These are phyloP conservation scores for Chiua virens DNA, from an alignment of 768 basidiomycete genomes.

Conservation along the genomic window DNA sequence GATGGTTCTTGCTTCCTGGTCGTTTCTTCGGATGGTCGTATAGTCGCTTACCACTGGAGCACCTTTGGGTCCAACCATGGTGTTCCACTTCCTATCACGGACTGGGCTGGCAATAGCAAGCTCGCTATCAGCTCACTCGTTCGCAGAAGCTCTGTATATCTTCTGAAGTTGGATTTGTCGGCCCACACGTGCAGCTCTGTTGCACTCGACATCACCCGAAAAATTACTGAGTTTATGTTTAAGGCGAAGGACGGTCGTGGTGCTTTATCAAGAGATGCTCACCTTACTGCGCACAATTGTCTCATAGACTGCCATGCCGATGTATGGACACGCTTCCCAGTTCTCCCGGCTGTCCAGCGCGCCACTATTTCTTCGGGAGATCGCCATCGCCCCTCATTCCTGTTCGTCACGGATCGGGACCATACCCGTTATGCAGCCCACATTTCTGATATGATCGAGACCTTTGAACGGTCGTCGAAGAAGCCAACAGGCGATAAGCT, in stretches of 20 bases:
- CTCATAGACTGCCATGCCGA: constrained; percentile 55
- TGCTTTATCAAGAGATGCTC: constrained; percentile 13
- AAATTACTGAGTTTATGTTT: constrained; percentile 59
- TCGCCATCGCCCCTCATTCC: constrained; percentile 35
- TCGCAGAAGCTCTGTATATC: constrained; percentile 40
- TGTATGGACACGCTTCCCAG: constrained; percentile 61
- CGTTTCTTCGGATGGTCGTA: constrained; percentile 22
- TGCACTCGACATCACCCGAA: constrained; percentile 53
- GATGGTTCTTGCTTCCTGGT: constrained; percentile 55
- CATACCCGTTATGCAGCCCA: constrained; percentile 38
- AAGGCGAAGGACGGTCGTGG: constrained; percentile 41
- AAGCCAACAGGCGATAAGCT: constrained; percentile 52
- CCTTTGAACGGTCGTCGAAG: constrained; percentile 48
- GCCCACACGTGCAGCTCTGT: constrained; percentile 40
- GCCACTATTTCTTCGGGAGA: constrained; percentile 38
- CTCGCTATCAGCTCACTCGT: constrained; percentile 47
- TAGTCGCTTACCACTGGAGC: constrained; percentile 53
- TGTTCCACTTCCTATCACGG: constrained; percentile 35
- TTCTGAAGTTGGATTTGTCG: constrained; percentile 41
- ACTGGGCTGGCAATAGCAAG: constrained; percentile 21
- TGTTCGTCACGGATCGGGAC: constrained; percentile 43
- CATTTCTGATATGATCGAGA: constrained; percentile 44
- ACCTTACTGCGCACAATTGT: constrained; percentile 42
- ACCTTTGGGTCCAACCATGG: constrained; percentile 56
- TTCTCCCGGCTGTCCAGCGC: constrained; percentile 50